These are phyloP conservation scores for Trypanosoma conorhini DNA, from an alignment of 208 protist species.

Conservation along the genomic window DNA sequence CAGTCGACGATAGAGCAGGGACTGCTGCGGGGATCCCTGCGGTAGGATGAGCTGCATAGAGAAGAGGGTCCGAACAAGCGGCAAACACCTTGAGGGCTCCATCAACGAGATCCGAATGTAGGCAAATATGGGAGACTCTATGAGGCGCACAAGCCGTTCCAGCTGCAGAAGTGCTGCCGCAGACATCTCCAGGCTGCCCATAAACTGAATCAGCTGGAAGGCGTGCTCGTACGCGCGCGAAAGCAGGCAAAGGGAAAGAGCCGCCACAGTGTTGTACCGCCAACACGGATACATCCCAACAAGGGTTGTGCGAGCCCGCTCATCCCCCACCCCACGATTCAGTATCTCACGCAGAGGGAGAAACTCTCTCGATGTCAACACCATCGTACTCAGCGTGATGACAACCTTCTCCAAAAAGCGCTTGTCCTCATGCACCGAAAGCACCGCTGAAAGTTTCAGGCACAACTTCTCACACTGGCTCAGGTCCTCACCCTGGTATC, in stretches of 20 bases:
- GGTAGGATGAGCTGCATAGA: conserved; percentile 97
- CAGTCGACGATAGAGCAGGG: conserved; percentile 44
- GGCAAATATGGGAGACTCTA: conserved; percentile 96
- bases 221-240: conserved; percentile 87
- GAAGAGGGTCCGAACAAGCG: conserved; percentile 94
- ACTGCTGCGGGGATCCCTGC: conserved; percentile 90
- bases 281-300: conserved; percentile 73
- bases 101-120: conserved; percentile 92
- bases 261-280: conserved; percentile 89
- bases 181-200: conserved; percentile 88
- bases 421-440: conserved; percentile 34
- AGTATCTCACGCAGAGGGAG: conserved; percentile 74
- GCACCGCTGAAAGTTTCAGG: conserved; percentile 22
- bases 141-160: conserved; percentile 95
- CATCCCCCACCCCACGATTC: conserved; percentile 34
- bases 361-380: conserved; percentile 93
- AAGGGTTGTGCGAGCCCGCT: conserved; percentile 56
- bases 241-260: conserved; percentile 93
- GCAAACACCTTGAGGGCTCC: conserved; percentile 72
- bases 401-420: conserved; percentile 72
- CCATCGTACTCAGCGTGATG: conserved; percentile 54
- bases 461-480: conserved; percentile 31
- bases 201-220: conserved; percentile 44
- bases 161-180: conserved; percentile 93
- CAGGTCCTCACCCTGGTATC: conserved; percentile 30